These are phyloP conservation scores for Cercospora sesami DNA, from an alignment of 2,329 filamentous ascomycete genomes.

Conservation along the genomic window DNA sequence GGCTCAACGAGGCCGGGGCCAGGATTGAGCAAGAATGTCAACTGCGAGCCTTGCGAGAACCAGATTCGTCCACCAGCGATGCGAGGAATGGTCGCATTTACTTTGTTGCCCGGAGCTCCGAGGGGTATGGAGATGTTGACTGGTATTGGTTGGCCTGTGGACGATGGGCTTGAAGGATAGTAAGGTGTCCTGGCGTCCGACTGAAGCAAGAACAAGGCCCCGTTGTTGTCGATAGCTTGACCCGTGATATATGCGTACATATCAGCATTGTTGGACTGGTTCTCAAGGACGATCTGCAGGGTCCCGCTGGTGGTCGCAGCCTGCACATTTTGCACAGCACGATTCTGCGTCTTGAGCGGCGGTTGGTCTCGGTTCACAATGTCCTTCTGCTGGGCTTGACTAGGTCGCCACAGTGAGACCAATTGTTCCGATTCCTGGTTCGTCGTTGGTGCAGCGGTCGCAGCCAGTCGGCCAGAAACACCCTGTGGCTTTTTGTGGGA, in stretches of 20 bases:
- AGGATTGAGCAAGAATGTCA: constrained; percentile 41
- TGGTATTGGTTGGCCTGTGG: constrained; percentile 40
- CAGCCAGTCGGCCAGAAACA: neutral
- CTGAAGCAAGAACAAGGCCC: constrained; percentile 37
- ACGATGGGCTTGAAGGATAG: constrained; percentile 38
- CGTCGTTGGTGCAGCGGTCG: too few species aligned
- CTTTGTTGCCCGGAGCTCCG: constrained; percentile 38
- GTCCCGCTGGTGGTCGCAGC: constrained; percentile 33
- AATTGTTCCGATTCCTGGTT: constrained; percentile 2
- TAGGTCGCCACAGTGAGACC: constrained; percentile 17
- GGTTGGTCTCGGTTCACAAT: constrained; percentile 9
- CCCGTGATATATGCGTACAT: constrained; percentile 55
- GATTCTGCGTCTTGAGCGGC: constrained; percentile 20
- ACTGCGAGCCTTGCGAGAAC: constrained; percentile 38
- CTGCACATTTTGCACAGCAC: constrained; percentile 18
- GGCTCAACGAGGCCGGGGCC: constrained; percentile 42
- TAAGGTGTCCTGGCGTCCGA: constrained; percentile 41
- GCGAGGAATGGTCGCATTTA: constrained; percentile 39
- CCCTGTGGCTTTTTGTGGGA: constrained; percentile 19
- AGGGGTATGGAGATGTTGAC: constrained; percentile 49
- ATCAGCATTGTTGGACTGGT: constrained; percentile 36
- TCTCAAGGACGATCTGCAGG: constrained; percentile 37
- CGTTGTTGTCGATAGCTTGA: constrained; percentile 39
- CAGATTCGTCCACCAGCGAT: constrained; percentile 43
- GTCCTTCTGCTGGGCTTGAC: constrained; percentile 10